Conservation (phyloP, 441 rosid species). For the Pelargonium citronellum region DNA sequence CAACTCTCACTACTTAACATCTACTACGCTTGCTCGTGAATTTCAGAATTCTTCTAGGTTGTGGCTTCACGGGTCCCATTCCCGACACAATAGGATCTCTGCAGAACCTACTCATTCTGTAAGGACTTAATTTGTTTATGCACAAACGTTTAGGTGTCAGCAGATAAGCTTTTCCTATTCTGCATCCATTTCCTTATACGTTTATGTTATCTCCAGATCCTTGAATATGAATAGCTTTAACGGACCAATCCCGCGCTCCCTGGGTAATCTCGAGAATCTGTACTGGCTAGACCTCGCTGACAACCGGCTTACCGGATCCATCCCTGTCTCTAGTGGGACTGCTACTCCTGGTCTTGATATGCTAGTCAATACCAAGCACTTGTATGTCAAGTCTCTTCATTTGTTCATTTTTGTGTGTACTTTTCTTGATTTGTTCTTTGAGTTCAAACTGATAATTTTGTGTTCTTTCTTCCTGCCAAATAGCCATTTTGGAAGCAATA, state of each 20-base stretch:
- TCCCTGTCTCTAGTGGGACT: conserved; percentile 62
- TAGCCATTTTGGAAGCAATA: conserved; percentile 69
- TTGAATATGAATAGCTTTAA: conserved; percentile 55
- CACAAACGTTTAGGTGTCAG: too few species aligned
- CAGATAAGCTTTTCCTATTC: too few species aligned
- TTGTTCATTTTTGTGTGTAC: background rate
- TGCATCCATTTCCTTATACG: background rate
- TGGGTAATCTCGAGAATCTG: conserved; percentile 56
- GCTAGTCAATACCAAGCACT: conserved; percentile 54
- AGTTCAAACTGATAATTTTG: background rate
- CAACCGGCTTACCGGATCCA: conserved; percentile 52
- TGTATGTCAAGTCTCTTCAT: conserved; percentile 39
- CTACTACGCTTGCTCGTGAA: background rate
- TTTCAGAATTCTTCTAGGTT: conserved; percentile 33
- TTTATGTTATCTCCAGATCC: conserved; percentile 43
- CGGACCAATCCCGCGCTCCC: conserved; percentile 60
- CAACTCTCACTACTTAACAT: background rate
- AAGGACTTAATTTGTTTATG: conserved; percentile 22
- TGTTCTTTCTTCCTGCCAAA: background rate
- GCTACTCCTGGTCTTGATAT: conserved; percentile 62
- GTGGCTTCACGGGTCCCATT: conserved; percentile 60
- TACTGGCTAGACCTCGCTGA: conserved; percentile 77
- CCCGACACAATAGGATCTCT: conserved; percentile 67
- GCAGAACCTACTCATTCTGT: conserved; percentile 43
- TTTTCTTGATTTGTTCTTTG: background rate